Percentiles rank a stretch among this genome's conserved stretches.
Evolutionary conservation across 1,284 basidiomycete species (phyloP).

Genomic region (Cronartium quercuum): DNA sequence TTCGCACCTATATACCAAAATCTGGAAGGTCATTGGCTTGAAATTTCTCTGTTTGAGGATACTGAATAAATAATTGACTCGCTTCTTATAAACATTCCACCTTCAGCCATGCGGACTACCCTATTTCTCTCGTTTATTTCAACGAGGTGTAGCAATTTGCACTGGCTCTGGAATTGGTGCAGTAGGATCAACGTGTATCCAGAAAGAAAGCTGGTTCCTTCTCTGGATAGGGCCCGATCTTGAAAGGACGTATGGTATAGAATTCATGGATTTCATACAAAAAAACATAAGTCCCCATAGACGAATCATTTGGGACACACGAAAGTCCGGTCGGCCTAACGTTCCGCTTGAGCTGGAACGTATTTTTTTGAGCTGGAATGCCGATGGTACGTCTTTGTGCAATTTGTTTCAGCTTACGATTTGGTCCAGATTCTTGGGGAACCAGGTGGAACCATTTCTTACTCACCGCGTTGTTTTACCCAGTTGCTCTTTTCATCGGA

Average conservation of each 20-base stretch:
- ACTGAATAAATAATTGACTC: conserved; percentile 50
- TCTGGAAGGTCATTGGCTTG: not conserved
- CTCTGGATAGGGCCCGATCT: conserved; percentile 62
- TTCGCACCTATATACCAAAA: conserved; percentile 3
- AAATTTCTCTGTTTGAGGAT: not conserved
- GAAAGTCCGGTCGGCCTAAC: conserved; percentile 62
- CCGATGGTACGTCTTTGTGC: conserved; percentile 56
- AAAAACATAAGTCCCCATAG: conserved; percentile 63
- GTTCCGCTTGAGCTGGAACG: conserved; percentile 68
- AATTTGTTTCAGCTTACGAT: not conserved
- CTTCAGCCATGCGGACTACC: conserved; percentile 67
- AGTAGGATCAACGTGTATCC: conserved; percentile 65
- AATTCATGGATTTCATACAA: conserved; percentile 64
- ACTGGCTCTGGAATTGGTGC: conserved; percentile 70
- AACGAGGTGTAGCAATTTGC: conserved; percentile 65
- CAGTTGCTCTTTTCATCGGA: not conserved
- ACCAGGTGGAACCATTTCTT: not conserved
- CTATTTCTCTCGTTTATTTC: conserved; percentile 70
- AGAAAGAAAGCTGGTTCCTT: conserved; percentile 59
- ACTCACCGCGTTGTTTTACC: not conserved
- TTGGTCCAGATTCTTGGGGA: not conserved
- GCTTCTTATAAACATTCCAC: conserved; percentile 70
- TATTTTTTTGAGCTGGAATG: conserved; percentile 60
- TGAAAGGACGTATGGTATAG: conserved; percentile 63
- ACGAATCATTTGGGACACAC: conserved; percentile 66